A percentile compares a stretch with the other conserved stretches of the same genome.
phyloP scores from a whole-genome alignment of 2,329 filamentous ascomycete species.

The Ceratocystis harringtonii region DNA sequence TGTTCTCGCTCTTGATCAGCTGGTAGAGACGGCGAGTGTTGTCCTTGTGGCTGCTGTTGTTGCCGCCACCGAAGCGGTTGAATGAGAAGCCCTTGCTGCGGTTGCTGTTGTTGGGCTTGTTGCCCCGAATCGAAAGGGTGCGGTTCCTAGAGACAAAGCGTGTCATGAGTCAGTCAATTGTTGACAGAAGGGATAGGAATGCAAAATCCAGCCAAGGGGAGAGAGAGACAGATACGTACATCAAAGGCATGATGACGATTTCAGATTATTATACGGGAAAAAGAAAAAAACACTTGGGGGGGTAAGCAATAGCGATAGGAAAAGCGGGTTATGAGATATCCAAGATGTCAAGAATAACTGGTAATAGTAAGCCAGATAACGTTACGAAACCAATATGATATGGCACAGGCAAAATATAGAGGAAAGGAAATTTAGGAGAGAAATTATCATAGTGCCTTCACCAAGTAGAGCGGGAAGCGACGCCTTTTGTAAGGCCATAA shows the following conservation, averaged over 20 bases:
- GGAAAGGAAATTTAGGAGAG: neutral
- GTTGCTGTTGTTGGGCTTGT: slow-evolving; percentile 27
- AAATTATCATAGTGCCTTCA: neutral
- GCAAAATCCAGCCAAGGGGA: neutral
- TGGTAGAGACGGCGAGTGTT: slow-evolving; percentile 77
- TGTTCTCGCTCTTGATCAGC: slow-evolving; percentile 90
- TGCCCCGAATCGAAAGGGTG: slow-evolving; percentile 21
- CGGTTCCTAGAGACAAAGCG: slow-evolving; percentile 12
- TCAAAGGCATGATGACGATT: slow-evolving; percentile 16
- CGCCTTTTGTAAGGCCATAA: slow-evolving; percentile 6
- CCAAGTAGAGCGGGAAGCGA: neutral
- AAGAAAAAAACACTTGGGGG: neutral
- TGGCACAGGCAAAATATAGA: neutral
- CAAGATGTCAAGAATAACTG: neutral
- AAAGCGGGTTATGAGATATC: slow-evolving; percentile 2
- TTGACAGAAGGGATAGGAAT: neutral
- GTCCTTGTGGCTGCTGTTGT: slow-evolving; percentile 58
- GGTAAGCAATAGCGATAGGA: neutral
- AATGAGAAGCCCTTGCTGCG: slow-evolving; percentile 65
- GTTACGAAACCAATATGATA: neutral
- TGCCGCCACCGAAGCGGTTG: slow-evolving; percentile 59
- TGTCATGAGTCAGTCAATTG: neutral
- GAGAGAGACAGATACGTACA: slow-evolving; percentile 3
- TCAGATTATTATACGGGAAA: neutral
- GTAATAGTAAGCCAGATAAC: neutral